These are phyloP conservation scores for Venturia effusa DNA, from an alignment of 2,329 filamentous ascomycete species.

Conservation along the genomic window DNA sequence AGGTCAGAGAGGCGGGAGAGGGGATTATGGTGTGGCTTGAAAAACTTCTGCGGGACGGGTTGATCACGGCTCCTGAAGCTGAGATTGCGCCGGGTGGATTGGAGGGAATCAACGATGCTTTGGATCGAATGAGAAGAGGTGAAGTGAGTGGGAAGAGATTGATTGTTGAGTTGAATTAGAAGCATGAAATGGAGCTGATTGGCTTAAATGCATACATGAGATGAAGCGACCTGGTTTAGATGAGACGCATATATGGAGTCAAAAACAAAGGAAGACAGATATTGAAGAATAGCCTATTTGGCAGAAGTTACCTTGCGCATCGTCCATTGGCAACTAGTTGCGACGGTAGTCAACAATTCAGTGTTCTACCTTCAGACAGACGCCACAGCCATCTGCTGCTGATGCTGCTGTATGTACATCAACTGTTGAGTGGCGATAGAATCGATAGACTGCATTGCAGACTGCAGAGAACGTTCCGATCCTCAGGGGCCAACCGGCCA, in stretches of 20 bases:
- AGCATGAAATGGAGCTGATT: background rate
- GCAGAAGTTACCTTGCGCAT: too few relatives aligned
- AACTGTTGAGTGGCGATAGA: too few relatives aligned
- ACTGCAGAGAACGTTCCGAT: too few relatives aligned
- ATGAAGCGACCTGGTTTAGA: background rate
- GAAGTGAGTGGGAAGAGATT: conserved; percentile 58
- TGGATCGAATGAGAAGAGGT: conserved; percentile 55
- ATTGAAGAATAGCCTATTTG: background rate
- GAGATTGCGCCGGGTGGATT: conserved; percentile 53
- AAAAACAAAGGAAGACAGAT: background rate
- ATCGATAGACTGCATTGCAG: too few relatives aligned
- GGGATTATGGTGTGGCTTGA: conserved; percentile 57
- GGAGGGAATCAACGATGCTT: conserved; percentile 53
- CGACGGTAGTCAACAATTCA: too few relatives aligned
- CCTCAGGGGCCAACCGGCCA: too few relatives aligned
- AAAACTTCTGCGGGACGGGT: conserved; percentile 43
- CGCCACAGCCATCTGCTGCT: too few relatives aligned
- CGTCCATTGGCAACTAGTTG: too few relatives aligned
- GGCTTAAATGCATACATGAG: background rate
- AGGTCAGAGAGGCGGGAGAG: conserved; percentile 52
- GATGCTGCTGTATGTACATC: too few relatives aligned
- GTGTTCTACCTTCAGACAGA: too few relatives aligned
- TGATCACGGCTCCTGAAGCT: conserved; percentile 52
- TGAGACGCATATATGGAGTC: background rate
- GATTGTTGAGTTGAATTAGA: conserved; percentile 37